These are phyloP conservation scores for Saprolegnia diclina DNA, from an alignment of 352 stramenopile genomes.

Conservation along the genomic window DNA sequence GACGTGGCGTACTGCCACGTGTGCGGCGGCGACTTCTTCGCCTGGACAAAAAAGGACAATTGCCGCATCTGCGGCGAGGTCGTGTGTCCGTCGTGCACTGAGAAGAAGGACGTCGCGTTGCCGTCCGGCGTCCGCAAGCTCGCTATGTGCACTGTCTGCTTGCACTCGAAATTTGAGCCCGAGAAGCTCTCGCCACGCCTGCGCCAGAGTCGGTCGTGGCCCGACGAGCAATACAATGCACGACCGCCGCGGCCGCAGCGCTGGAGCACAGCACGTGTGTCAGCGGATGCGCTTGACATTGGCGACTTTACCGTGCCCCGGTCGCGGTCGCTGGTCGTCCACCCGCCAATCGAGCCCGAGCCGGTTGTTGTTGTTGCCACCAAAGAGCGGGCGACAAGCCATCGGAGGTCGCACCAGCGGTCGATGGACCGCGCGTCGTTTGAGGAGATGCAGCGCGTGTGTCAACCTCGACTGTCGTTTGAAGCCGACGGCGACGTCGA, in stretches of 20 bases:
- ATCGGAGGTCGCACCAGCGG: background rate
- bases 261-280: background rate
- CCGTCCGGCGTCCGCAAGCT: conserved; percentile 2
- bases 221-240: background rate
- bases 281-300: background rate
- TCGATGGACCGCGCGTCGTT: background rate
- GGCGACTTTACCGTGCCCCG: background rate
- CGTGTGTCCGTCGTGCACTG: conserved; percentile 13
- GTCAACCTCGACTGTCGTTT: conserved; percentile 8
- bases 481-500: conserved; percentile 14
- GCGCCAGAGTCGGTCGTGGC: background rate
- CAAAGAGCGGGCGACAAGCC: background rate
- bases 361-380: background rate
- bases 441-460: conserved; percentile 10
- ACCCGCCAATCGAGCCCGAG: background rate
- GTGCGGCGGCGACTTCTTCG: conserved; percentile 7
- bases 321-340: background rate
- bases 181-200: conserved; percentile 21
- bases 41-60: conserved; percentile 21
- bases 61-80: conserved; percentile 27
- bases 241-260: background rate
- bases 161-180: conserved; percentile 7
- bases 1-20: conserved; percentile 19
- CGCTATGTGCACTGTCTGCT: conserved; percentile 10
- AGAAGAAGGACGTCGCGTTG: conserved; percentile 22